Percentiles rank a stretch among this genome's conserved stretches.
Evolutionary conservation across 495 filamentous ascomycete genomes (phyloP).

Genomic region (Xeromyces bisporus): DNA sequence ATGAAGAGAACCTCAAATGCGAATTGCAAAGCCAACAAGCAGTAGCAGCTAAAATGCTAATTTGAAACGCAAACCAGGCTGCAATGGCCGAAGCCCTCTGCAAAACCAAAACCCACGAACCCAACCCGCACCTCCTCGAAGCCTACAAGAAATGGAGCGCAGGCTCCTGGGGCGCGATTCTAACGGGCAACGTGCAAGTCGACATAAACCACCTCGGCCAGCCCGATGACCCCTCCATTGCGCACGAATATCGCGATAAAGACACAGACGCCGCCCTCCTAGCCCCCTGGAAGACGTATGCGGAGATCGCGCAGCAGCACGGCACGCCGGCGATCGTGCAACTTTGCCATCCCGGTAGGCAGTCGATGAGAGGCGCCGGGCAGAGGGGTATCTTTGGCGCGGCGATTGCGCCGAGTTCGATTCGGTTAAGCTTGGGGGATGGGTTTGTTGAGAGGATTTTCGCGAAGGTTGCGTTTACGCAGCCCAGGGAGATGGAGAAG

Average conservation of each 20-base stretch:
- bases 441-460: slow-evolving; percentile 19
- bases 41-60: background rate
- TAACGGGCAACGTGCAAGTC: slow-evolving; percentile 41
- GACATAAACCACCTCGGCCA: slow-evolving; percentile 33
- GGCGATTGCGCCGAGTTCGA: slow-evolving; percentile 30
- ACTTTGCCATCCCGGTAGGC: slow-evolving; percentile 41
- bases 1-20: slow-evolving; percentile 1
- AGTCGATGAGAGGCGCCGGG: slow-evolving; percentile 31
- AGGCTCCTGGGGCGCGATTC: slow-evolving; percentile 33
- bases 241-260: slow-evolving; percentile 16
- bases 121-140: slow-evolving; percentile 16
- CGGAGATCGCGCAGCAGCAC: slow-evolving; percentile 24
- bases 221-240: slow-evolving; percentile 24
- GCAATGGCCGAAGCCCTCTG: slow-evolving; percentile 33
- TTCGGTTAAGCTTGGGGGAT: slow-evolving; percentile 24
- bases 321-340: slow-evolving; percentile 37
- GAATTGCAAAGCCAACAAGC: background rate
- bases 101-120: slow-evolving; percentile 13
- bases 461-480: slow-evolving; percentile 20
- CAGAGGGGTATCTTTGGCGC: slow-evolving; percentile 25
- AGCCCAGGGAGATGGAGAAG: slow-evolving; percentile 29
- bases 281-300: slow-evolving; percentile 29
- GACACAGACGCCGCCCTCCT: slow-evolving; percentile 15
- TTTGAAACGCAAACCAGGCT: slow-evolving; percentile 12
- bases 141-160: slow-evolving; percentile 33